Percentiles rank a stretch among this genome's conserved stretches.
These are phyloP conservation scores for Craterostigma plantagineum DNA, from an alignment of 257 asterid genomes.

Conservation along the genomic window DNA sequence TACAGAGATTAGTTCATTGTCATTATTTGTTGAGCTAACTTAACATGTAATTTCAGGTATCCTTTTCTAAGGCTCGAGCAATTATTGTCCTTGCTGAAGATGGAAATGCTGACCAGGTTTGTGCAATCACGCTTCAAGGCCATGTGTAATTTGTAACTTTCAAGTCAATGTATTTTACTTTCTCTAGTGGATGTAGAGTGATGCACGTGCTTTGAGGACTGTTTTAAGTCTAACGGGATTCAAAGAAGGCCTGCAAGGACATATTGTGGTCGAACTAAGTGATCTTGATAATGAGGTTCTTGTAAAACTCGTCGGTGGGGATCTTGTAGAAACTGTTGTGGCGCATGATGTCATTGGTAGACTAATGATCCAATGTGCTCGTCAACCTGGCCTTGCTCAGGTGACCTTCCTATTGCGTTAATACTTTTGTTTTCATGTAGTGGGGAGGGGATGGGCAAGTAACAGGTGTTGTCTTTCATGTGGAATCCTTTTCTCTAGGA, in stretches of 20 bases:
- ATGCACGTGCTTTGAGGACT: constrained; percentile 85
- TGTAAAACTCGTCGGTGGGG: constrained; percentile 81
- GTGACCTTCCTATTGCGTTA: constrained; percentile 20
- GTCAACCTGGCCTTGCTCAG: constrained; percentile 98
- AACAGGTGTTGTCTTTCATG: no score
- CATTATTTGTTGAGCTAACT: constrained; percentile 16
- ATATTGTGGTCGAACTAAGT: constrained; percentile 78
- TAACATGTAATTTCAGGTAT: constrained; percentile 35
- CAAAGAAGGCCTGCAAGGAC: constrained; percentile 72
- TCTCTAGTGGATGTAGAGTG: constrained; percentile 44
- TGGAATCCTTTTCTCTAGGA: no score
- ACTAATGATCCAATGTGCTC: constrained; percentile 89
- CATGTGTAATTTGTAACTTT: no score
- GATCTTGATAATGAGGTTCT: constrained; percentile 89
- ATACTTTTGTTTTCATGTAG: no score
- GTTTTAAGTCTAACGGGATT: constrained; percentile 89
- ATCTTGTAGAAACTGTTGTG: constrained; percentile 87
- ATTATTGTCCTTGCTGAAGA: constrained; percentile 87
- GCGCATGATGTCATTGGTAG: constrained; percentile 93
- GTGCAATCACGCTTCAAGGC: constrained; percentile 4
- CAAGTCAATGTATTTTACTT: no score
- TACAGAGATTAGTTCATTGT: no score
- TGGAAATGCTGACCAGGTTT: constrained; percentile 85
- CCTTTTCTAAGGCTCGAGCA: constrained; percentile 89
- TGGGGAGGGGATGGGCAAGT: no score